phyloP scores from a whole-genome alignment of 441 rosid genomes.

The Corymbia citriodora region DNA sequence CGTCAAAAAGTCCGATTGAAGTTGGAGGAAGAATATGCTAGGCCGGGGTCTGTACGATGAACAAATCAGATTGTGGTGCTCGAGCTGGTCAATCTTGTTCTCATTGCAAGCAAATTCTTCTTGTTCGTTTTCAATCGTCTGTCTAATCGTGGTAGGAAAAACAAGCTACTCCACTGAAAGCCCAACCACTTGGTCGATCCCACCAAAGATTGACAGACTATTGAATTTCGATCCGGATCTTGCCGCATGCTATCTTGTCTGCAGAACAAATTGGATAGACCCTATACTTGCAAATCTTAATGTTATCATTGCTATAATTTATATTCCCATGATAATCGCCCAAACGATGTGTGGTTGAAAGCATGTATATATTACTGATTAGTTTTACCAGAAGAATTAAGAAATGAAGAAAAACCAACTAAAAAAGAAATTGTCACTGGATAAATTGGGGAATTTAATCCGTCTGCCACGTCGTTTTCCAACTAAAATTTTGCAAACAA shows the following conservation, averaged over 20 bases:
- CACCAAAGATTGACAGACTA: neutral
- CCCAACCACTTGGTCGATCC: neutral
- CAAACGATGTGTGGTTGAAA: neutral
- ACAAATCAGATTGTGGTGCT: neutral
- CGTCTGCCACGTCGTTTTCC: neutral
- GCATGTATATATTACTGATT: neutral
- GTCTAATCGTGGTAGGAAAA: neutral
- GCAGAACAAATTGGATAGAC: neutral
- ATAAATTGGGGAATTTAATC: neutral
- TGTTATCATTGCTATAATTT: neutral
- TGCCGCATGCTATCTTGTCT: neutral
- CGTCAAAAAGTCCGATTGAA: neutral
- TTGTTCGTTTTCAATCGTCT: neutral
- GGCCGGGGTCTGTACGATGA: neutral
- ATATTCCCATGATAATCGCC: neutral
- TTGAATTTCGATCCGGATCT: neutral
- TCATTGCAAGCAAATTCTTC: neutral
- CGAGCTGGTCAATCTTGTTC: neutral
- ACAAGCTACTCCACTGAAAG: neutral
- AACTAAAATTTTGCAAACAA: neutral
- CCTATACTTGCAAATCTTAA: neutral
- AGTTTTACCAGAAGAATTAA: neutral
- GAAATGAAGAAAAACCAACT: neutral
- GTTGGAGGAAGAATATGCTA: neutral
- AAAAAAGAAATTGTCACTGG: neutral